phyloP scores from a whole-genome alignment of 2,329 filamentous ascomycete genomes.

The Aspergillus uvarum region DNA sequence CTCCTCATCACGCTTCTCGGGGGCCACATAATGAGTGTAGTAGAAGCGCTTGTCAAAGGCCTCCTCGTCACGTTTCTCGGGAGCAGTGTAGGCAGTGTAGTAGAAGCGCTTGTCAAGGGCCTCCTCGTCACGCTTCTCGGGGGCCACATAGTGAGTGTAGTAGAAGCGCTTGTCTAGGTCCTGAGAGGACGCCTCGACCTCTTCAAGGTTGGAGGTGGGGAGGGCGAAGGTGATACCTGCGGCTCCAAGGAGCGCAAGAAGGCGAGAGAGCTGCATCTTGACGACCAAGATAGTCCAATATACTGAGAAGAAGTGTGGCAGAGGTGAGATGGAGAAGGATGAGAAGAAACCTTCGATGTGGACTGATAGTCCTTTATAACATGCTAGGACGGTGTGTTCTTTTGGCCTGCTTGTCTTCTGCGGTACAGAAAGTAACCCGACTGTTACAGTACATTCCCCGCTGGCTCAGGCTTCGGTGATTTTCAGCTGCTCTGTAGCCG shows the following conservation, averaged over 20 bases:
- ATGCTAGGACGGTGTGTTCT: too few relatives aligned
- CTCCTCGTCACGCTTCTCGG: not conserved
- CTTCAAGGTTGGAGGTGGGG: not conserved
- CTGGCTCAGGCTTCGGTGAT: too few relatives aligned
- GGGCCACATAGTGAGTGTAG: not conserved
- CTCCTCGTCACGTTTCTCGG: too few relatives aligned
- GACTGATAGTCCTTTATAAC: too few relatives aligned
- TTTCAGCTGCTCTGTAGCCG: too few relatives aligned
- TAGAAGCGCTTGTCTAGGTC: not conserved
- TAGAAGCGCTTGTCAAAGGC: too few relatives aligned
- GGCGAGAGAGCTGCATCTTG: not conserved
- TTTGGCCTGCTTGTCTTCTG: too few relatives aligned
- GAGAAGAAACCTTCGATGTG: not conserved
- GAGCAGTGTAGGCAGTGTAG: too few relatives aligned
- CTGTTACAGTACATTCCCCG: too few relatives aligned
- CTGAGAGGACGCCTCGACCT: not conserved
- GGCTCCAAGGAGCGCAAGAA: not conserved
- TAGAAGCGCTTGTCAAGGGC: not conserved
- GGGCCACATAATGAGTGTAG: too few relatives aligned
- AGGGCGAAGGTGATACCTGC: not conserved
- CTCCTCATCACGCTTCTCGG: too few relatives aligned
- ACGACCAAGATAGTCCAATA: not conserved
- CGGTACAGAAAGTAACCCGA: too few relatives aligned
- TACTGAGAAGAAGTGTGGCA: not conserved
- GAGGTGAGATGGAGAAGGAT: not conserved